Evolutionary conservation across 257 asterid genomes (phyloP).

Genomic region (Jasminum sambac): DNA sequence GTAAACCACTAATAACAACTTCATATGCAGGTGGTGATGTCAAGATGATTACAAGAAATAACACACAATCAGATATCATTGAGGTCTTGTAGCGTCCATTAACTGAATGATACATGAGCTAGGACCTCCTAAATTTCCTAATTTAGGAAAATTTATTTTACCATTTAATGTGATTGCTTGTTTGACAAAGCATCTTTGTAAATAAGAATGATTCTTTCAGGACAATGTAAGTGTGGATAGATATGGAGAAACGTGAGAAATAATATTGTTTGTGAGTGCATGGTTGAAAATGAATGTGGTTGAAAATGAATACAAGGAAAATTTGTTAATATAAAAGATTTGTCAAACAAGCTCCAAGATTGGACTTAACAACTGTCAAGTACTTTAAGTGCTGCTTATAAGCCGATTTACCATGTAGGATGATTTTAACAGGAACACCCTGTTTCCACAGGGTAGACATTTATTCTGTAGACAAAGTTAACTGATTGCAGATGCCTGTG

Average conservation of each 20-base stretch:
- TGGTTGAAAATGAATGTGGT: too few species aligned
- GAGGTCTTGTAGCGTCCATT: conserved; percentile 54
- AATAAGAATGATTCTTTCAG: too few species aligned
- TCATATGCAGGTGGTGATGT: conserved; percentile 81
- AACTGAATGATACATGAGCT: conserved; percentile 16
- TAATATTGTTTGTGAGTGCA: too few species aligned
- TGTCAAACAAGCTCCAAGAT: too few species aligned
- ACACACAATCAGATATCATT: conserved; percentile 55
- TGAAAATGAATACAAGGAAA: too few species aligned
- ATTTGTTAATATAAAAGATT: too few species aligned
- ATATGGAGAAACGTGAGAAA: too few species aligned
- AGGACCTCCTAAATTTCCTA: conserved; percentile 13
- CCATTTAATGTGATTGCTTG: conserved; percentile 4
- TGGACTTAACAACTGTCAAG: not conserved
- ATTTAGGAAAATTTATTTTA: conserved; percentile 19
- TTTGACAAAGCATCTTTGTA: too few species aligned
- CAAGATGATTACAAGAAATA: conserved; percentile 64
- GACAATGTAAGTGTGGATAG: too few species aligned
- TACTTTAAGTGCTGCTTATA: conserved; percentile 9
- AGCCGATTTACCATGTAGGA: conserved; percentile 2
- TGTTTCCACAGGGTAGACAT: conserved; percentile 12
- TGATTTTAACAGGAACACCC: not conserved
- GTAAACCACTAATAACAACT: conserved; percentile 40
- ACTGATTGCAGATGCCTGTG: conserved; percentile 12
- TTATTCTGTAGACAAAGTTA: not conserved